Percentiles rank a stretch among this genome's conserved stretches.
Conservation (phyloP, 371 early-diverging fungal species). For the Actinomortierella ambigua region DNA sequence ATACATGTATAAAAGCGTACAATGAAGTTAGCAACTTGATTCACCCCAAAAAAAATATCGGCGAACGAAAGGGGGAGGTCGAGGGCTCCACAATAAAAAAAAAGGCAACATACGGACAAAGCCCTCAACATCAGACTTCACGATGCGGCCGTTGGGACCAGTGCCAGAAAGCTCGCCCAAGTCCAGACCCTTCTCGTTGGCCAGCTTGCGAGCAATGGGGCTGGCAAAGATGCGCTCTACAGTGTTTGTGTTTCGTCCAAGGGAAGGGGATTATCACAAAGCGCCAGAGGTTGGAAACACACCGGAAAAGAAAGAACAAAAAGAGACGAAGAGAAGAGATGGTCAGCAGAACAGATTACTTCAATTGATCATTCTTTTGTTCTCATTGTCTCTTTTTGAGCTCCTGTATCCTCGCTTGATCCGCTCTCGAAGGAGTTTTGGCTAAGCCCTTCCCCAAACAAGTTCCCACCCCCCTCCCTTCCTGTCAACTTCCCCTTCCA, state of each 20-base stretch:
- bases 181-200: slow-evolving; percentile 81
- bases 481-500: too few species aligned
- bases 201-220: slow-evolving; percentile 90
- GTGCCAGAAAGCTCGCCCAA: slow-evolving; percentile 83
- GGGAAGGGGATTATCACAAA: slow-evolving; percentile 1
- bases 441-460: too few species aligned
- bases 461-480: too few species aligned
- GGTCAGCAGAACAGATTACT: not conserved
- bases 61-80: too few species aligned
- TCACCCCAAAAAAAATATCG: not conserved
- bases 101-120: slow-evolving; percentile 47
- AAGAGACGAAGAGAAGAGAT: not conserved
- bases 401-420: slow-evolving; percentile 1
- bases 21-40: not conserved
- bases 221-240: slow-evolving; percentile 82
- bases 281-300: not conserved
- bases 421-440: too few species aligned
- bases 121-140: slow-evolving; percentile 89
- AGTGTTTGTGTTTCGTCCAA: not conserved
- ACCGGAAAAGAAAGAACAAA: not conserved
- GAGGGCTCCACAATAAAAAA: too few species aligned
- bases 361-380: slow-evolving; percentile 4
- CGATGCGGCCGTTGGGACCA: slow-evolving; percentile 91
- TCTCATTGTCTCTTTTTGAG: slow-evolving; percentile 9
- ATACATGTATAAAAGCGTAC: not conserved